A percentile compares a stretch with the other conserved stretches of the same genome.
These are phyloP conservation scores for Phytophthora pseudosyringae DNA, from an alignment of 352 stramenopile species.

Conservation along the genomic window DNA sequence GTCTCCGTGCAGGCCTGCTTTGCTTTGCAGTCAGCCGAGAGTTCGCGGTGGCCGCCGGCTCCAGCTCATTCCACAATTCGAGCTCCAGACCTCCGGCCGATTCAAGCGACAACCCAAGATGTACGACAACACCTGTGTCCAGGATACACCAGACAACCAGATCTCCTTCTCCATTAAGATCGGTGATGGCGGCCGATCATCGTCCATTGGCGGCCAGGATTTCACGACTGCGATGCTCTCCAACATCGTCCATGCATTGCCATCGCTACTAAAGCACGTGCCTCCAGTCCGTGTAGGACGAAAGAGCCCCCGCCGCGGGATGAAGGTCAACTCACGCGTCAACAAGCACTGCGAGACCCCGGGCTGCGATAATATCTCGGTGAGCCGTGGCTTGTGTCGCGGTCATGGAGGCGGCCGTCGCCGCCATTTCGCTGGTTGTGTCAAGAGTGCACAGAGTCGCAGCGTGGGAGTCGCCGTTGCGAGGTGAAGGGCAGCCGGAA, in stretches of 20 bases:
- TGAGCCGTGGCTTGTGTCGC: constrained; percentile 61
- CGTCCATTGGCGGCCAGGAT: constrained; percentile 7
- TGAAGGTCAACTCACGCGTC: constrained; percentile 12
- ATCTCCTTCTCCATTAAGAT: constrained; percentile 27
- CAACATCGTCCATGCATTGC: constrained; percentile 19
- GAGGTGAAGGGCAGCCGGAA: constrained; percentile 56
- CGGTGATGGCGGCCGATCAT: constrained; percentile 14
- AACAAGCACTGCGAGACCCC: constrained; percentile 64
- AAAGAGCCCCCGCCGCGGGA: no score
- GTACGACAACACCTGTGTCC: neutral
- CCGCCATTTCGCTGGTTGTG: constrained; percentile 50
- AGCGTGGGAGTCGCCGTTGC: constrained; percentile 62
- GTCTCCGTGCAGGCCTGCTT: no score
- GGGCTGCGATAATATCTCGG: constrained; percentile 58
- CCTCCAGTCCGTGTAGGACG: no score
- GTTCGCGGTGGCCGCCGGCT: neutral
- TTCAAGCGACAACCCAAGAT: neutral
- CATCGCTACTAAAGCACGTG: constrained; percentile 23
- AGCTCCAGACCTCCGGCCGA: constrained; percentile 4
- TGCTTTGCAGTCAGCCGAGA: no score
- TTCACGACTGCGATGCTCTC: neutral
- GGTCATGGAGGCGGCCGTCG: constrained; percentile 62
- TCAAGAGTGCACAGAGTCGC: constrained; percentile 56
- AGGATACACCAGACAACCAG: constrained; percentile 1
- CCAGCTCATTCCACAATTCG: constrained; percentile 22